Conservation (phyloP, 2,329 filamentous ascomycete species). For the Talaromyces sp. region DNA sequence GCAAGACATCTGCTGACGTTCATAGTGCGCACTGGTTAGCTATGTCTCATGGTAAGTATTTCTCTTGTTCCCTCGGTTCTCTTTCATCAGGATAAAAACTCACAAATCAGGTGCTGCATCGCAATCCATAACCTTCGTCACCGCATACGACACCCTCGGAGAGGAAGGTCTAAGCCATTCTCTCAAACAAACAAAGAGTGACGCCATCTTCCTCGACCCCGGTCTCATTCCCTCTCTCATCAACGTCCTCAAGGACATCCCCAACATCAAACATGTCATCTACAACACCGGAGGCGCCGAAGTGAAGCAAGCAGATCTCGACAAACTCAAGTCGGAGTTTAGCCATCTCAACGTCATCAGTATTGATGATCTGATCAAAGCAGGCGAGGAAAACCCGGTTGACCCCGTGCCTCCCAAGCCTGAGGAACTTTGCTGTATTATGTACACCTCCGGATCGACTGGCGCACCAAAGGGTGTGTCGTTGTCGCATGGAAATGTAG, state of each 20-base stretch:
- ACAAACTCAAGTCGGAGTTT: constrained; percentile 53
- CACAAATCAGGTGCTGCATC: constrained; percentile 57
- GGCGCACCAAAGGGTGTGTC: constrained; percentile 86
- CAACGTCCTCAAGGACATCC: constrained; percentile 53
- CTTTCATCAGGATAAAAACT: constrained; percentile 3
- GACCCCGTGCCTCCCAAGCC: constrained; percentile 69
- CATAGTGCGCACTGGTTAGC: constrained; percentile 75
- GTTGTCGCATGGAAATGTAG: constrained; percentile 73
- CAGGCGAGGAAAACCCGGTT: constrained; percentile 63
- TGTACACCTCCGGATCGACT: constrained; percentile 84
- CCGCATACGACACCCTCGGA: constrained; percentile 90
- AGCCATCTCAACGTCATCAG: constrained; percentile 52
- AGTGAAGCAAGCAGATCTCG: constrained; percentile 51
- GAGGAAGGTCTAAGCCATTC: constrained; percentile 82
- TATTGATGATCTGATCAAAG: constrained; percentile 54
- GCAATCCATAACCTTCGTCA: constrained; percentile 88
- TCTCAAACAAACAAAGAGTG: constrained; percentile 73
- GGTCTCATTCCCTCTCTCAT: constrained; percentile 64
- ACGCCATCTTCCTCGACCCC: constrained; percentile 83
- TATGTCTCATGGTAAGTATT: constrained; percentile 63
- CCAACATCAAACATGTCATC: constrained; percentile 55
- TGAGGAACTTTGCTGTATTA: constrained; percentile 76
- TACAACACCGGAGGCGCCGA: constrained; percentile 54
- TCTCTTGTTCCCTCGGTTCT: no score
- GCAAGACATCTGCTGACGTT: not conserved